Evolutionary conservation across 129 eudicot genomes (phyloP).

Genomic region (Pittosporum tobira): DNA sequence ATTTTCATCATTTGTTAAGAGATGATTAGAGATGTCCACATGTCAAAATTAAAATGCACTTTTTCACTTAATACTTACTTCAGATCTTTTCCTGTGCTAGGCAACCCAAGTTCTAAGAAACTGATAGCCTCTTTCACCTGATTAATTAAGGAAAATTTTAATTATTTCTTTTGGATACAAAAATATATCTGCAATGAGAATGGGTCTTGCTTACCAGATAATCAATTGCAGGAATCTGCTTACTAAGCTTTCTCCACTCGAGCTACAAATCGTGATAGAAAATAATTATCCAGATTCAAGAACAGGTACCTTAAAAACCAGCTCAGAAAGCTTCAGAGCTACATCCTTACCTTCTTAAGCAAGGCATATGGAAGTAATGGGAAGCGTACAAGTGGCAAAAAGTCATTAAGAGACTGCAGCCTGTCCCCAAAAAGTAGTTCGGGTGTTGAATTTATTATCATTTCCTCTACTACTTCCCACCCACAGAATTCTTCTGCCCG

Average conservation of each 20-base stretch:
- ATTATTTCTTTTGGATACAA: background rate
- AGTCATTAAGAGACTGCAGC: conserved; percentile 33
- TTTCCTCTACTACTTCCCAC: conserved; percentile 65
- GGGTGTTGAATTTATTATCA: conserved; percentile 38
- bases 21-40: background rate
- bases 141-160: conserved; percentile 9
- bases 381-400: conserved; percentile 75
- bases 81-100: conserved; percentile 31
- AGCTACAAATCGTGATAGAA: conserved; percentile 40
- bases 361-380: conserved; percentile 51
- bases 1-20: background rate
- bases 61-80: conserved; percentile 39
- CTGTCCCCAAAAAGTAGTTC: conserved; percentile 54
- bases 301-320: conserved; percentile 1
- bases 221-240: conserved; percentile 31
- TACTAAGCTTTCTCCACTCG: conserved; percentile 57
- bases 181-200: background rate
- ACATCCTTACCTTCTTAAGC: conserved; percentile 62
- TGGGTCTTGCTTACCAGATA: conserved; percentile 42
- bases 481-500: conserved; percentile 54
- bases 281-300: background rate
- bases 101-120: conserved; percentile 48
- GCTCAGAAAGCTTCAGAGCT: conserved; percentile 9
- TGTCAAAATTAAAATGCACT: too few relatives aligned
- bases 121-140: conserved; percentile 84